Percentiles rank a stretch among this genome's conserved stretches.
Evolutionary conservation across 2,329 filamentous ascomycete species (phyloP).

Genomic region (Colletotrichum cuscutae): DNA sequence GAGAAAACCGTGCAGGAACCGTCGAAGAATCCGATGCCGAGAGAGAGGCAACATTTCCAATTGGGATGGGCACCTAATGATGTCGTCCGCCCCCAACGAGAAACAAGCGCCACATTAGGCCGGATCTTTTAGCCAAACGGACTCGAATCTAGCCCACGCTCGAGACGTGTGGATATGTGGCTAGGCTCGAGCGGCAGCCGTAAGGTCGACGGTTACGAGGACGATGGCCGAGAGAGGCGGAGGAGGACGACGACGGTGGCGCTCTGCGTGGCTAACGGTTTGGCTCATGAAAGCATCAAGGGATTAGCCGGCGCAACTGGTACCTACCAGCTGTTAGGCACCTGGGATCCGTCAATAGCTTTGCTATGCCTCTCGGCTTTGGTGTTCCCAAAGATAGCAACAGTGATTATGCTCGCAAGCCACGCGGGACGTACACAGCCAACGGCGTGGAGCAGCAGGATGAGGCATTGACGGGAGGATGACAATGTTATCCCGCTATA

Average conservation of each 20-base stretch:
- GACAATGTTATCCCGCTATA: background rate
- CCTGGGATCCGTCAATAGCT: background rate
- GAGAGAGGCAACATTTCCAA: background rate
- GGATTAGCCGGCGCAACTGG: background rate
- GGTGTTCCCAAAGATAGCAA: slow-evolving; percentile 9
- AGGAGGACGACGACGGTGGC: background rate
- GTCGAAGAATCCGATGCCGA: slow-evolving; percentile 5
- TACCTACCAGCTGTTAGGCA: background rate
- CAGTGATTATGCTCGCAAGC: background rate
- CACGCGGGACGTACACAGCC: slow-evolving; percentile 1
- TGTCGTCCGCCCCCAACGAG: background rate
- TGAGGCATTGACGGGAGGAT: background rate
- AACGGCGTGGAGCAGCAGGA: background rate
- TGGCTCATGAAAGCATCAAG: background rate
- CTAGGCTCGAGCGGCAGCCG: background rate
- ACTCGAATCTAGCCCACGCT: background rate
- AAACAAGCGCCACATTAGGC: background rate
- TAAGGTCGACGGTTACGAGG: background rate
- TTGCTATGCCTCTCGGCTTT: background rate
- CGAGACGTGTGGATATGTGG: background rate
- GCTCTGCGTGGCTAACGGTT: slow-evolving; percentile 15
- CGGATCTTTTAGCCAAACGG: background rate
- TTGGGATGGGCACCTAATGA: background rate
- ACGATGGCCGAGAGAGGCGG: background rate
- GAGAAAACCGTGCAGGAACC: background rate